These are phyloP conservation scores for Ophiosphaerella narmari DNA, from an alignment of 2,329 filamentous ascomycete species.

Conservation along the genomic window DNA sequence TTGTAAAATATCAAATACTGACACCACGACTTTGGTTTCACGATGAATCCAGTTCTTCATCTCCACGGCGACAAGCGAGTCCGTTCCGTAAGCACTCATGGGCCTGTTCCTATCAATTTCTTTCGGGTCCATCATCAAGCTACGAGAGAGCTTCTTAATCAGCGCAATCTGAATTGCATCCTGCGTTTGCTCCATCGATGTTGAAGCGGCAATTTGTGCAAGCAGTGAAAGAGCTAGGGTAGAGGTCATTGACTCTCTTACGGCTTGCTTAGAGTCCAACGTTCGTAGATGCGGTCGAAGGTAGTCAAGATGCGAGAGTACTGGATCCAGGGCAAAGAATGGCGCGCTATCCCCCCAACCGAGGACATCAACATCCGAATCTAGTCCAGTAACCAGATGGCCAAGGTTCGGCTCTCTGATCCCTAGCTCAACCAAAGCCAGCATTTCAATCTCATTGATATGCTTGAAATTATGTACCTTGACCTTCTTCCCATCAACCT, in stretches of 20 bases:
- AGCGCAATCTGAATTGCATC: slow-evolving; percentile 11
- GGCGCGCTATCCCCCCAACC: background rate
- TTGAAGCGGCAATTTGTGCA: slow-evolving; percentile 3
- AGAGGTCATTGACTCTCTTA: background rate
- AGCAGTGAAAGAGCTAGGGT: background rate
- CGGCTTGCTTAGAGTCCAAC: background rate
- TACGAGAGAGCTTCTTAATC: slow-evolving; percentile 12
- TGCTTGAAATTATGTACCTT: slow-evolving; percentile 13
- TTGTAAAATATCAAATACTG: slow-evolving; percentile 30
- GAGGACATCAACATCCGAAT: slow-evolving; percentile 1
- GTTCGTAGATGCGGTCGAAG: slow-evolving; percentile 11
- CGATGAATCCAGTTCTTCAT: slow-evolving; percentile 26
- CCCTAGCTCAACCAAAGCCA: slow-evolving; percentile 12
- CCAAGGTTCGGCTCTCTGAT: slow-evolving; percentile 8
- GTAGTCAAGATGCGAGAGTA: slow-evolving; percentile 11
- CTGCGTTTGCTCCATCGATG: background rate
- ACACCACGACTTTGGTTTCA: slow-evolving; percentile 15
- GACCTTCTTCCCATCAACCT: slow-evolving; percentile 2
- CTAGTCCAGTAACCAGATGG: slow-evolving; percentile 11
- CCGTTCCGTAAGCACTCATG: slow-evolving; percentile 23
- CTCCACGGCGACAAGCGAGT: slow-evolving; percentile 34
- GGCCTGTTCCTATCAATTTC: slow-evolving; percentile 17
- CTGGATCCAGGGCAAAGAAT: slow-evolving; percentile 11
- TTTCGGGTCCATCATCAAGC: slow-evolving; percentile 15
- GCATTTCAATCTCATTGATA: slow-evolving; percentile 10